Conservation (phyloP, 129 eudicot species). For the Arctium minus region DNA sequence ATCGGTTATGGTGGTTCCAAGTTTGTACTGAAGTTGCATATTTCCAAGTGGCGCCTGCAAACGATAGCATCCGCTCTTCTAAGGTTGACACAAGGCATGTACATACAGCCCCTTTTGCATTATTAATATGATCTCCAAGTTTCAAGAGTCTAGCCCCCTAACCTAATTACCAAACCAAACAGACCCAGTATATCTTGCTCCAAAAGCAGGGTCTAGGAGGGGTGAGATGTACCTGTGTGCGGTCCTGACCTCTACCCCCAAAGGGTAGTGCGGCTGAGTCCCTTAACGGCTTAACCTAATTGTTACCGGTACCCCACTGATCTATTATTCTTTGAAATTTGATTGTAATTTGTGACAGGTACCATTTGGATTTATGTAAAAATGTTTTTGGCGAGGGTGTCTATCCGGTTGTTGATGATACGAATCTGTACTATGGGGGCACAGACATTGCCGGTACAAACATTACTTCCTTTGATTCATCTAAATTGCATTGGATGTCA, state of each 20-base stretch:
- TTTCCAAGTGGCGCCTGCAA: conserved; percentile 91
- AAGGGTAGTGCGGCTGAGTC: background rate
- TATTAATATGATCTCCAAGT: background rate
- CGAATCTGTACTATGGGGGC: conserved; percentile 95
- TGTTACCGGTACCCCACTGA: background rate
- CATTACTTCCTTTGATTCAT: background rate
- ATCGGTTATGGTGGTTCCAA: conserved; percentile 99
- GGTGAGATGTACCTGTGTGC: background rate
- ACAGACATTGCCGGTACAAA: conserved; percentile 73
- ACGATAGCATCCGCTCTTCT: conserved; percentile 87
- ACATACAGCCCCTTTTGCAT: background rate
- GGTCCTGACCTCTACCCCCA: background rate
- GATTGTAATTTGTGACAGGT: conserved; percentile 48
- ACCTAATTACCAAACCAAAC: background rate
- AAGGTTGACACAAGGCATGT: conserved; percentile 66
- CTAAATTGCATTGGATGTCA: background rate
- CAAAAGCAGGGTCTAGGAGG: background rate
- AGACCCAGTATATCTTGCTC: background rate
- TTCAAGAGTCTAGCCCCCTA: background rate
- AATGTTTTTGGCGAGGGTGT: conserved; percentile 89
- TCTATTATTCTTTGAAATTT: background rate
- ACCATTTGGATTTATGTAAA: conserved; percentile 96
- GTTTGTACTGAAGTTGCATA: conserved; percentile 98
- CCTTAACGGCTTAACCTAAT: background rate
- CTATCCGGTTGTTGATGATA: conserved; percentile 74